Base-by-base conservation (phyloP, 208 protist species). In the Leishmania amazonensis region DNA sequence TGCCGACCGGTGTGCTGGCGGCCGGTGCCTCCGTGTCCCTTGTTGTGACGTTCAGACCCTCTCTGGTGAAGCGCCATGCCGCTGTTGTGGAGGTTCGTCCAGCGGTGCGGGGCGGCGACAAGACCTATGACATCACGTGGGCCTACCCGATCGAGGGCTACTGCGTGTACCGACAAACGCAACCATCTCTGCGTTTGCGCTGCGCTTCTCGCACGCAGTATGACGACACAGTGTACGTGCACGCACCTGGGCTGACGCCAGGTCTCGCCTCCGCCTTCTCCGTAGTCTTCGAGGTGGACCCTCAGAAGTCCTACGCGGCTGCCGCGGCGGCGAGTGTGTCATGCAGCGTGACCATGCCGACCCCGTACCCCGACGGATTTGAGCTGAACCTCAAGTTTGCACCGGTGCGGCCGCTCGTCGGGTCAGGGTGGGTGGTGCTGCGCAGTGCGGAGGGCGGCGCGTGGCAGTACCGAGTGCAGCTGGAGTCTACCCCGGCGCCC, bases 381-480 rank as follows among this genome's bases (percentile, higher is more conserved):
- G 84, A 89, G 74, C 84, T 91, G 0, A 80, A 81, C 45, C 71
- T 98, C 49, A 82, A 84, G 60, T 98, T 98, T 78, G 64, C 80
- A 0, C 96, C 96, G 51, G 86, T 98, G 70, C 92, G 95, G 35
- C 91, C 95, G 17, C 88, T 98, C 67, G 80, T 90, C 58, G 90
- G 87, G 11, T 81, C 87, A 7, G 95, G 89, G 31, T 91, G 97
- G 75, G 76, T 98, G 64, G 79, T 96, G 15, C 51, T 98, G 47
- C 81, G 83, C 19, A 87, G 84, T 49, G 72, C 79, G 45, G 81
- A 80, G 24, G 95, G 94, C n/a, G 95, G 94, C 9, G 76, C 75
- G 40, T 98, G 95, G 94, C 85, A 92, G 35, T 98, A 94, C 87
- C 91, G 91, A 28, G 73, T 98, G 40, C 85, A 89, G 65, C 84